phyloP scores from a whole-genome alignment of 75 land plant species.

The Azolla pinnata region DNA sequence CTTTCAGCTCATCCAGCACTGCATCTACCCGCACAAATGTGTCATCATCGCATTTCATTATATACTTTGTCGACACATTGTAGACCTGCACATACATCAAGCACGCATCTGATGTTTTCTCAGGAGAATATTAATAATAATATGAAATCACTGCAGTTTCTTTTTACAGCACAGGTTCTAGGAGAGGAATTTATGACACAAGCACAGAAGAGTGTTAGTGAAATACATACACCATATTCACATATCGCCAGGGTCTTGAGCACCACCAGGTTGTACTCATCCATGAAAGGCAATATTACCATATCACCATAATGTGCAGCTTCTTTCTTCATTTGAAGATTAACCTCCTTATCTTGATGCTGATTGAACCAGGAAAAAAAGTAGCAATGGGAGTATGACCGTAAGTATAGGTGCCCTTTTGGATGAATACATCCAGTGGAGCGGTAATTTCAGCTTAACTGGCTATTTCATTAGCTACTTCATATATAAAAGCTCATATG shows the following conservation, averaged over 20 bases:
- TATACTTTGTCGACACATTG: conserved; percentile 25
- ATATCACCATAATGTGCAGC: conserved; percentile 38
- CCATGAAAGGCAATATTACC: conserved; percentile 31
- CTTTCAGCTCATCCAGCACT: conserved; percentile 11
- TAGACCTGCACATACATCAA: conserved; percentile 16
- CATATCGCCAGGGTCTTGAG: conserved; percentile 37
- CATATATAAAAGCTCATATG: too few relatives aligned
- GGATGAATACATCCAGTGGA: too few relatives aligned
- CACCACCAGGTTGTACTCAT: conserved; percentile 33
- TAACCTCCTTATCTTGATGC: conserved; percentile 27
- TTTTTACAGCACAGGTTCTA: too few relatives aligned
- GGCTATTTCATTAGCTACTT: too few relatives aligned
- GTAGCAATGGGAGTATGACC: too few relatives aligned
- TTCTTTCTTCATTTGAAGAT: conserved; percentile 33
- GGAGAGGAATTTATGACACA: neutral
- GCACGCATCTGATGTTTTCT: too few relatives aligned
- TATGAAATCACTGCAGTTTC: too few relatives aligned
- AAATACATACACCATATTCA: conserved; percentile 28
- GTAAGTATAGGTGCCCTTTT: too few relatives aligned
- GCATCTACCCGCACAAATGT: conserved; percentile 30
- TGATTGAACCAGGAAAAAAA: conserved; percentile 34
- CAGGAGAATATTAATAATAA: too few relatives aligned
- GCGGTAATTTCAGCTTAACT: too few relatives aligned
- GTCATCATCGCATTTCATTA: conserved; percentile 40
- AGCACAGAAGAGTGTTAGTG: neutral